Conservation (phyloP, 257 asterid species). For the Solanum chilense region DNA sequence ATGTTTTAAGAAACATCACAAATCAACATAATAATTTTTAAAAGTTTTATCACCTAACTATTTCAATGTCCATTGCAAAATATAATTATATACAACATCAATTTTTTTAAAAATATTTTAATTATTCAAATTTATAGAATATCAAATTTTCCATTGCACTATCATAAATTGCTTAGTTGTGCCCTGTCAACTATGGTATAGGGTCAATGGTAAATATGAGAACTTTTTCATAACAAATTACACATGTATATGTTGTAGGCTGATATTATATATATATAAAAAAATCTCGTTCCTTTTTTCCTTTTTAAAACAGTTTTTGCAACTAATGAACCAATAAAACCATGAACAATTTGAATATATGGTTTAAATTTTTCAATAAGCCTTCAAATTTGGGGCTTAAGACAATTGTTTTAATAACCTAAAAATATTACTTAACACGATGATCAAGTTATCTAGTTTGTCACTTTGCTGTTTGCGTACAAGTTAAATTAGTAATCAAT, state of each 20-base stretch:
- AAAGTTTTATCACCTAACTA: not conserved
- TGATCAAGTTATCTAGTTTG: not conserved
- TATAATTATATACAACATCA: not conserved
- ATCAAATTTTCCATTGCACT: not conserved
- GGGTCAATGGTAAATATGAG: not conserved
- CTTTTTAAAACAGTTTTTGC: too few relatives aligned
- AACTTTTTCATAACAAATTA: too few relatives aligned
- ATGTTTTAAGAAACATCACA: not conserved
- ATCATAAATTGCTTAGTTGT: not conserved
- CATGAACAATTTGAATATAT: too few relatives aligned
- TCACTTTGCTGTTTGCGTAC: not conserved
- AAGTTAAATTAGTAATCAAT: not conserved
- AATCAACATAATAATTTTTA: not conserved
- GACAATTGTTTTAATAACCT: too few relatives aligned
- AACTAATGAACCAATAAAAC: too few relatives aligned
- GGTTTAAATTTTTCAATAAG: too few relatives aligned
- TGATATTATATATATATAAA: too few relatives aligned
- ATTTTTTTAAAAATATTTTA: fast-evolving
- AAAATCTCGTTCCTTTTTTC: too few relatives aligned
- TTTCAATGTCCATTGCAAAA: not conserved
- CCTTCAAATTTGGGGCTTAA: too few relatives aligned
- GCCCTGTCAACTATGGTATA: not conserved
- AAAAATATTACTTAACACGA: not conserved
- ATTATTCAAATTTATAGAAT: not conserved
- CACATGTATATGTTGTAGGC: too few relatives aligned